These are phyloP conservation scores for Scytalidium sp. DNA, from an alignment of 2,329 filamentous ascomycete species.

Conservation along the genomic window DNA sequence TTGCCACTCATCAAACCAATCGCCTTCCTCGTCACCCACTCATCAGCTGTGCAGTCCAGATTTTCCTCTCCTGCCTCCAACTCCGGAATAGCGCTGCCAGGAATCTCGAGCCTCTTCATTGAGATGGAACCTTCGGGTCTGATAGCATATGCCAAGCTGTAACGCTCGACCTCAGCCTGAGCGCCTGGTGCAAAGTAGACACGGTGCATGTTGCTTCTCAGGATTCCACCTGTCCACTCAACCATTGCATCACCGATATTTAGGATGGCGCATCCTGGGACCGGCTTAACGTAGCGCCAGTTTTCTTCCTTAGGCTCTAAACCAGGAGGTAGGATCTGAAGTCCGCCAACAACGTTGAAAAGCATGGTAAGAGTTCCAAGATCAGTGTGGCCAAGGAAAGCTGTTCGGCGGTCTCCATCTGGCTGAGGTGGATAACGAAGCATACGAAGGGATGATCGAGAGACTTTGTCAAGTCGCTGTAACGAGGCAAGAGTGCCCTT, in stretches of 20 bases:
- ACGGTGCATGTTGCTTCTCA: constrained; percentile 20
- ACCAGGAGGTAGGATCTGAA: constrained; percentile 22
- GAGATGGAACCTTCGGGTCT: constrained; percentile 40
- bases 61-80: constrained; percentile 1
- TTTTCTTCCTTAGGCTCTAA: constrained; percentile 3
- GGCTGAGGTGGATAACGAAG: constrained; percentile 5
- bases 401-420: too few species aligned
- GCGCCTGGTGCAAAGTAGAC: constrained; percentile 8
- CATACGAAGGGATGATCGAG: constrained; percentile 6
- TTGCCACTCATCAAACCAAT: neutral
- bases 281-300: constrained; percentile 26
- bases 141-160: constrained; percentile 47
- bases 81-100: constrained; percentile 3
- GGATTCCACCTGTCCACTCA: constrained; percentile 18
- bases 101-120: constrained; percentile 11
- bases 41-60: constrained; percentile 6
- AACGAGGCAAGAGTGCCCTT: constrained; percentile 3
- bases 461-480: neutral
- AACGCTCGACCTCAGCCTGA: neutral
- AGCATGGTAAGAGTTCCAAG: constrained; percentile 29
- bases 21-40: constrained; percentile 9
- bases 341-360: constrained; percentile 29
- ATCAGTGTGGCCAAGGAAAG: constrained; percentile 30
- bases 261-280: constrained; percentile 23
- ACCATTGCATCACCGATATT: constrained; percentile 29